phyloP scores from a whole-genome alignment of 2,329 filamentous ascomycete species.

The Nothophaeocryptopus gaeumannii region DNA sequence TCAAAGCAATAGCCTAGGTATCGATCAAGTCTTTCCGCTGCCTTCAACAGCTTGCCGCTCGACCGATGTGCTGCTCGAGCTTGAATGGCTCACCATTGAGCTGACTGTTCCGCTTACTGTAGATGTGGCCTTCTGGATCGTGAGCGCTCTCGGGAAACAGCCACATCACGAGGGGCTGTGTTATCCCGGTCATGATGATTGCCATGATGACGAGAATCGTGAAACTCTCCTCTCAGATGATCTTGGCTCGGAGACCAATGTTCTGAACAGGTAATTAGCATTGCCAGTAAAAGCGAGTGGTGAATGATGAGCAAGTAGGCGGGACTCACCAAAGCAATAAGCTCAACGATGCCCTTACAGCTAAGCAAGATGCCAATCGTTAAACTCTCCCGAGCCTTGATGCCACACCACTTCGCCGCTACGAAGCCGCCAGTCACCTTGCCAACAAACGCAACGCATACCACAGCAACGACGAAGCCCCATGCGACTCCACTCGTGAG shows the following conservation, averaged over 20 bases:
- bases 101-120: background rate
- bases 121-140: background rate
- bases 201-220: slow-evolving; percentile 4
- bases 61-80: no score
- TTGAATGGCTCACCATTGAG: background rate
- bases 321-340: slow-evolving; percentile 68
- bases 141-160: background rate
- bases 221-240: background rate
- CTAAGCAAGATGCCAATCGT: slow-evolving; percentile 87
- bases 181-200: background rate
- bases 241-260: slow-evolving; percentile 4
- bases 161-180: slow-evolving; percentile 1
- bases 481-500: slow-evolving; percentile 75
- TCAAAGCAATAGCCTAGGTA: slow-evolving; percentile 12
- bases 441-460: slow-evolving; percentile 72
- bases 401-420: slow-evolving; percentile 67
- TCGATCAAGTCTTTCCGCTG: no score
- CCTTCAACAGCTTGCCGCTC: no score
- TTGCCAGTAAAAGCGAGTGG: no score
- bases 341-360: slow-evolving; percentile 87
- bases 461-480: slow-evolving; percentile 81
- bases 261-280: background rate
- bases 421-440: slow-evolving; percentile 79
- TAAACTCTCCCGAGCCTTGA: slow-evolving; percentile 83
- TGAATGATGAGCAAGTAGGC: no score